These are phyloP conservation scores for Russula ochroleuca DNA, from an alignment of 768 basidiomycete genomes.

Conservation along the genomic window DNA sequence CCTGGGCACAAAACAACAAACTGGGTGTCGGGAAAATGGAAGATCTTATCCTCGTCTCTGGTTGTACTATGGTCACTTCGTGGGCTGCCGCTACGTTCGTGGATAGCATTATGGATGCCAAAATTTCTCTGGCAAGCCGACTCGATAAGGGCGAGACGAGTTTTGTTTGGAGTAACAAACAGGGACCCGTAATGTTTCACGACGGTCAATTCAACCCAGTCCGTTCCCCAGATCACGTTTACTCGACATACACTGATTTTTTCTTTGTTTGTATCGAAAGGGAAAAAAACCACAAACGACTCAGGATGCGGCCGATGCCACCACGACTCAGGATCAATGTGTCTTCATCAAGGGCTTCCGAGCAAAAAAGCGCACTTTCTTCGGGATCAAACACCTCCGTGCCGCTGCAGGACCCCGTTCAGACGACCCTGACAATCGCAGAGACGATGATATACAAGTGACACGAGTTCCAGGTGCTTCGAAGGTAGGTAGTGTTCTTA, in stretches of 20 bases:
- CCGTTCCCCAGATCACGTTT: neutral
- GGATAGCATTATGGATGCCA: neutral
- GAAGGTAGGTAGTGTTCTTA: neutral
- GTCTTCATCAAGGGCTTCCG: constrained; percentile 20
- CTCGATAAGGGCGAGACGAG: too few species aligned
- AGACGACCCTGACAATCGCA: constrained; percentile 4
- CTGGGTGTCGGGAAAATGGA: constrained; percentile 13
- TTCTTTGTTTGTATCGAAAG: neutral
- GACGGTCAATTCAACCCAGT: neutral
- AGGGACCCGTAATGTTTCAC: neutral
- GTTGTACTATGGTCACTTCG: constrained; percentile 3
- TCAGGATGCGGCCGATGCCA: too few species aligned
- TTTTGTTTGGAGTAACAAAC: neutral
- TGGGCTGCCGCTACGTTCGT: constrained; percentile 7
- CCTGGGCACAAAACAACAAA: neutral
- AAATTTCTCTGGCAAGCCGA: neutral
- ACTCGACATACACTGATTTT: neutral
- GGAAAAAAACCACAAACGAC: too few species aligned
- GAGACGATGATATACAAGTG: neutral
- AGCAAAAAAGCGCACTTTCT: constrained; percentile 9
- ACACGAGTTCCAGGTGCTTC: neutral
- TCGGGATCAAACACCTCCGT: neutral
- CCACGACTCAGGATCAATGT: constrained; percentile 1
- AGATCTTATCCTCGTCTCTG: constrained; percentile 18
- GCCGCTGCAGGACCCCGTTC: constrained; percentile 11